Conservation (phyloP, 352 stramenopile species). For the Phytophthora citricola region DNA sequence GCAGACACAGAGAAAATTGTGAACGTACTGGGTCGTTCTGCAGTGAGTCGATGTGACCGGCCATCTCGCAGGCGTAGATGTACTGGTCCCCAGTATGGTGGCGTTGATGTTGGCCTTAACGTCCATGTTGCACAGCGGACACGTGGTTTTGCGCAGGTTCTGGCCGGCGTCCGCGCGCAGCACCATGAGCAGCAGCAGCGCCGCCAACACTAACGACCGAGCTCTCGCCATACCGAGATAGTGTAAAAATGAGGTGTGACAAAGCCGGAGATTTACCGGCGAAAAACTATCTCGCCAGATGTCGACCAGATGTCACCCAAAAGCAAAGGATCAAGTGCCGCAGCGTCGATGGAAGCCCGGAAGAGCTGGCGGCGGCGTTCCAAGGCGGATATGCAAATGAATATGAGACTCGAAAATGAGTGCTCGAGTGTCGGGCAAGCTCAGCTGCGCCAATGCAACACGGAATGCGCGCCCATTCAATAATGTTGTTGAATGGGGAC, state of each 20-base stretch:
- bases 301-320: constrained; percentile 1
- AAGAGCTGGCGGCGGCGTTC: constrained; percentile 3
- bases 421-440: not conserved
- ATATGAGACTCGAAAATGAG: too few species aligned
- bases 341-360: constrained; percentile 15
- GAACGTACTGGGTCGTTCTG: constrained; percentile 72
- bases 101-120: constrained; percentile 65
- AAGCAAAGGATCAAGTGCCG: constrained; percentile 20
- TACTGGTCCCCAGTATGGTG: constrained; percentile 71
- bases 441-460: constrained; percentile 7
- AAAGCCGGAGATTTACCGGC: constrained; percentile 12
- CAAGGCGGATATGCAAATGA: constrained; percentile 21
- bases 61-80: constrained; percentile 88
- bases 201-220: constrained; percentile 23
- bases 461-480: constrained; percentile 6
- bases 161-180: constrained; percentile 39
- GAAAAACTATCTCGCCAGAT: constrained; percentile 18
- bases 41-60: constrained; percentile 78
- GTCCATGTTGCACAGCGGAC: constrained; percentile 67
- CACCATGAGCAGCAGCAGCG: constrained; percentile 35
- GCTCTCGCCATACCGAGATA: constrained; percentile 28
- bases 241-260: constrained; percentile 20
- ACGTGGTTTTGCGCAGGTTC: constrained; percentile 65
- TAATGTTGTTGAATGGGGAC: constrained; percentile 16
- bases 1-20: not conserved